Evolutionary conservation across 2,329 filamentous ascomycete species (phyloP).

Genomic region (Fusarium sp.): DNA sequence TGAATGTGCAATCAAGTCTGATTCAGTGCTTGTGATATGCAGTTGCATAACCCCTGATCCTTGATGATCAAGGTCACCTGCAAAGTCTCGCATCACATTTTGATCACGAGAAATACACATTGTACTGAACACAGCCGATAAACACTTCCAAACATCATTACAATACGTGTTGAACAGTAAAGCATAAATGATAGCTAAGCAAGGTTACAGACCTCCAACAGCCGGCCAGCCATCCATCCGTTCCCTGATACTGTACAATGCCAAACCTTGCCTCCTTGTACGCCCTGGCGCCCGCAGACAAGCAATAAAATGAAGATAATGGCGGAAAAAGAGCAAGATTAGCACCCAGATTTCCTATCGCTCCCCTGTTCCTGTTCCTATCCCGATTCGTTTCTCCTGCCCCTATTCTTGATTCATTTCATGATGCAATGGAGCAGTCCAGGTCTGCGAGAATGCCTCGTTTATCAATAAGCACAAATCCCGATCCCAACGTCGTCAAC

Average conservation of each 20-base stretch:
- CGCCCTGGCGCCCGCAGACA: conserved; percentile 30
- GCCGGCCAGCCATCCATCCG: conserved; percentile 18
- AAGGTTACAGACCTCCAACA: conserved; percentile 21
- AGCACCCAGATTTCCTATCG: conserved; percentile 8
- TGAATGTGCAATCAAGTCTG: neutral
- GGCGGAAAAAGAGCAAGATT: conserved; percentile 6
- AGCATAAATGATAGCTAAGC: conserved; percentile 33
- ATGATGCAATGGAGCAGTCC: conserved; percentile 11
- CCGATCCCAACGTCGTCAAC: conserved; percentile 16
- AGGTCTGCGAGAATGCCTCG: conserved; percentile 32
- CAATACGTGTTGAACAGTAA: conserved; percentile 27
- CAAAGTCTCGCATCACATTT: neutral
- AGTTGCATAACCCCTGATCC: conserved; percentile 1
- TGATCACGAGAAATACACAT: neutral
- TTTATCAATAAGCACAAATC: conserved; percentile 26
- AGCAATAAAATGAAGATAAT: conserved; percentile 1
- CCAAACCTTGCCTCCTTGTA: conserved; percentile 25
- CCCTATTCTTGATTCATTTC: conserved; percentile 16
- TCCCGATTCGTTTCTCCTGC: neutral
- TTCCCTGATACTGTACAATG: conserved; percentile 36
- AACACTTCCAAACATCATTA: conserved; percentile 13
- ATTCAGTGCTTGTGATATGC: neutral
- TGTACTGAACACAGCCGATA: neutral
- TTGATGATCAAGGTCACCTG: neutral
- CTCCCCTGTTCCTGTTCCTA: conserved; percentile 6